Evolutionary conservation across 2,329 filamentous ascomycete species (phyloP).

Genomic region (Grosmannia penicillata): DNA sequence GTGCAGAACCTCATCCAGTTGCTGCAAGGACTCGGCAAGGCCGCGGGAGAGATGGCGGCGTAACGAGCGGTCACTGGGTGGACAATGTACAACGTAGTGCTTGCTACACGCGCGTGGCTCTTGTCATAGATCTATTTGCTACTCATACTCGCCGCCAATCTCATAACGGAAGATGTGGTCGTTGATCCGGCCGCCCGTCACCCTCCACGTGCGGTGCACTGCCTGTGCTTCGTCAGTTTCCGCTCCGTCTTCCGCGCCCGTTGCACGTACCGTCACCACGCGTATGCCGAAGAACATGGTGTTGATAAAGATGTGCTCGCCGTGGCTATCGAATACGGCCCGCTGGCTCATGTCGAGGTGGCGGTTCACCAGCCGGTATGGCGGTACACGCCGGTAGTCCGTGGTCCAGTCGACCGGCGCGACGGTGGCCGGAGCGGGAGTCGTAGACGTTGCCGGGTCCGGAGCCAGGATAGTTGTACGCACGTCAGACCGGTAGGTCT

Average conservation of each 20-base stretch:
- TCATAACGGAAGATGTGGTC: slow-evolving; percentile 33
- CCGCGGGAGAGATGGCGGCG: slow-evolving; percentile 19
- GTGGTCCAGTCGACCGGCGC: slow-evolving; percentile 11
- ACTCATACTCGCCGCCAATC: slow-evolving; percentile 34
- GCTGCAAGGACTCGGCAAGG: slow-evolving; percentile 43
- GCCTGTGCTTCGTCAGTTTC: slow-evolving; percentile 14
- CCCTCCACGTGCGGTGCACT: slow-evolving; percentile 30
- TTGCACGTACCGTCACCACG: slow-evolving; percentile 10
- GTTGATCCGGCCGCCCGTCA: slow-evolving; percentile 31
- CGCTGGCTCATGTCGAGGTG: slow-evolving; percentile 10
- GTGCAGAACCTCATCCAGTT: slow-evolving; percentile 53
- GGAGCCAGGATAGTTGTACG: background rate
- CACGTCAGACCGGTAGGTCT: slow-evolving; percentile 7
- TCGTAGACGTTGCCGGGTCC: background rate
- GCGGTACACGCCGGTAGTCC: slow-evolving; percentile 12
- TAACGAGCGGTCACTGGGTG: too few relatives aligned
- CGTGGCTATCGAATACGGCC: slow-evolving; percentile 8
- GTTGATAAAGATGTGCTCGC: slow-evolving; percentile 11
- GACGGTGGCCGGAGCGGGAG: slow-evolving; percentile 9
- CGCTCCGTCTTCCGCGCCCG: too few relatives aligned
- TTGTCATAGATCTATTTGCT: background rate
- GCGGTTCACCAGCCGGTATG: slow-evolving; percentile 12
- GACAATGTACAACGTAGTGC: too few relatives aligned
- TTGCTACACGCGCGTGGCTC: too few relatives aligned
- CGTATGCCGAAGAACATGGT: slow-evolving; percentile 14